Base-by-base conservation (phyloP, 129 eudicot species). In the Tagetes erecta region DNA sequence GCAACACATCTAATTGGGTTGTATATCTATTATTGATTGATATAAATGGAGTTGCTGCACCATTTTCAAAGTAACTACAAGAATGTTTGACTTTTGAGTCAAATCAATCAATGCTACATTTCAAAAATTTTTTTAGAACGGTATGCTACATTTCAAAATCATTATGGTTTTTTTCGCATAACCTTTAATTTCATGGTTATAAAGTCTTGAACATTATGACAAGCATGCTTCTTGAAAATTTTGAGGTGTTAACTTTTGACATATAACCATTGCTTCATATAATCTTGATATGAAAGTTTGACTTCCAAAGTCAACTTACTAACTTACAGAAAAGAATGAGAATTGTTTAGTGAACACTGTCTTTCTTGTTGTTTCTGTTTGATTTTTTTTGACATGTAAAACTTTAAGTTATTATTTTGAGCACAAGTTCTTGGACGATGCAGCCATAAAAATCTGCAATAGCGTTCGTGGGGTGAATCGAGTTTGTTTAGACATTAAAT, bases 401-500 rank as follows among this genome's bases (percentile, higher is more conserved):
- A 69, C 42, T 66, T 78, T 71, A 82, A 90, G 98, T 97, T 90
- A 88, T 37, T 78, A 85, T 63, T 90, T 94, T 76, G 93, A 88
- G 64, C 86, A 77, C 68, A 86, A 90, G 81, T 94, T 94, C 82
- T 83, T 94, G 9, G 95, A 86, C 3, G 87, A 88, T 0, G 88
- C 88, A 31, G 63, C 97, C 10, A 83, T 85, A 45, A 94, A 76
- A 80, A 94, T 90, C 31, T 86, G 91, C 86, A 94, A 94, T 40
- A 87, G 84, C 45, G 98, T 94, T 47, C 78, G 91, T 36, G 98
- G 98, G 67, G 96, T 94, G 65, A 94, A 94, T 75, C 82, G 96
- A 46, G 98, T 94, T 71, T 85, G 87, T 67, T 83, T 82, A 34
- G 98, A 94, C 76, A 90, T 94, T 13, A 94, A 97, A 68, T 94